phyloP scores from a whole-genome alignment of 805 yeast species.

The Candida stauntonica region DNA sequence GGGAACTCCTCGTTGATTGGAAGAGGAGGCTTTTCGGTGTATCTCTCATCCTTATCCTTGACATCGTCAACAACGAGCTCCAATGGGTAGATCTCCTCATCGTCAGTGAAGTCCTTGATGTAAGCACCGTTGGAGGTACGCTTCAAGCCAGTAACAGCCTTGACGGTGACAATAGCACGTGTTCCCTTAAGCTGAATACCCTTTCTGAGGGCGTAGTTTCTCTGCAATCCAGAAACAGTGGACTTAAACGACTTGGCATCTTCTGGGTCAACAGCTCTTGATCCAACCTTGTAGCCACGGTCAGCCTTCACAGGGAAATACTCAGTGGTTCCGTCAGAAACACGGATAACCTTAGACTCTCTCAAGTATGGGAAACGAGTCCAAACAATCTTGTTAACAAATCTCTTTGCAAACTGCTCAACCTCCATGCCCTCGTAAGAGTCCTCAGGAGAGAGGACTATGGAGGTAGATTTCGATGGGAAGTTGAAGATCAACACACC shows the following conservation, averaged over 20 bases:
- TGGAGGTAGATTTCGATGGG: conserved; percentile 79
- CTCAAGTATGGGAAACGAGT: conserved; percentile 88
- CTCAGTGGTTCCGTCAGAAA: conserved; percentile 49
- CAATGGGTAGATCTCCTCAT: conserved; percentile 60
- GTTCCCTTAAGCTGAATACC: conserved; percentile 60
- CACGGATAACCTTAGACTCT: conserved; percentile 67
- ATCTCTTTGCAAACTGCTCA: conserved; percentile 62
- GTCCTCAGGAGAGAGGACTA: conserved; percentile 61
- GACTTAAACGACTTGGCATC: conserved; percentile 45
- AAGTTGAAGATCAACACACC: conserved; percentile 77
- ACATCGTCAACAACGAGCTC: conserved; percentile 78
- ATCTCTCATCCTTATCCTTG: conserved; percentile 69
- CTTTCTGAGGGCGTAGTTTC: conserved; percentile 43
- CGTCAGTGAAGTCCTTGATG: conserved; percentile 60
- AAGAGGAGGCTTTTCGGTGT: conserved; percentile 61
- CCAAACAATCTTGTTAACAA: conserved; percentile 59
- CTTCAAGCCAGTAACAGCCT: conserved; percentile 70
- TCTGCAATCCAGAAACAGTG: conserved; percentile 35
- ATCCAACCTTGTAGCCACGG: conserved; percentile 30
- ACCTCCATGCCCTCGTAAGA: conserved; percentile 49
- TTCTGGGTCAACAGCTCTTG: conserved; percentile 41
- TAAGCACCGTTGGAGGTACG: conserved; percentile 71
- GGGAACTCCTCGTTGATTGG: conserved; percentile 86
- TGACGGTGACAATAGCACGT: conserved; percentile 62
- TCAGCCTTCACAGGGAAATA: conserved; percentile 34